Percentiles rank a stretch among this genome's conserved stretches.
Evolutionary conservation across 495 filamentous ascomycete genomes (phyloP).

Genomic region (Talaromyces proteolyticus): DNA sequence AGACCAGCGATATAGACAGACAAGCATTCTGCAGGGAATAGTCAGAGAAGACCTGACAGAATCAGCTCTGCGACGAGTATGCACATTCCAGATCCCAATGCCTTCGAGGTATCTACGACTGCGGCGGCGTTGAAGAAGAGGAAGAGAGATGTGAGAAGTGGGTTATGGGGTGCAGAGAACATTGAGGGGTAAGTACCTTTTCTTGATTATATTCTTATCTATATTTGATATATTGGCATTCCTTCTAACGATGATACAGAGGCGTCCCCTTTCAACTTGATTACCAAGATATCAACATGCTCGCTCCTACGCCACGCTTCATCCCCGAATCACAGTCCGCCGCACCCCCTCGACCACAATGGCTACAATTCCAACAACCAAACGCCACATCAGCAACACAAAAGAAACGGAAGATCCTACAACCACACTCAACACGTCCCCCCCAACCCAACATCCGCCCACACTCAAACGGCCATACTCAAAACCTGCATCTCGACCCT

Average conservation of each 20-base stretch:
- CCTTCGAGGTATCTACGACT: not conserved
- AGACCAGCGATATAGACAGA: too few relatives aligned
- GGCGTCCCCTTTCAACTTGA: not conserved
- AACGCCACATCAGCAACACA: not conserved
- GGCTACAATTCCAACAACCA: slow-evolving; percentile 3
- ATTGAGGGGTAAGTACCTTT: not conserved
- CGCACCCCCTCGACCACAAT: slow-evolving; percentile 1
- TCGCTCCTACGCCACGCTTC: not conserved
- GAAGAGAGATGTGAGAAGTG: slow-evolving; percentile 2
- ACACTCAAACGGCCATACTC: not conserved
- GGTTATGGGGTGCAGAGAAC: not conserved
- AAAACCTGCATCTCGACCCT: not conserved
- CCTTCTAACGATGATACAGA: too few relatives aligned
- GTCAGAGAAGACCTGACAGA: not conserved
- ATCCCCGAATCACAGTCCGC: not conserved
- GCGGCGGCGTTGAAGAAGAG: not conserved
- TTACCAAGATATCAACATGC: slow-evolving; percentile 6
- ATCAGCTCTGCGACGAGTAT: not conserved
- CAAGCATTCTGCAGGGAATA: too few relatives aligned
- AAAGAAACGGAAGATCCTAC: slow-evolving; percentile 1
- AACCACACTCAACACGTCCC: not conserved
- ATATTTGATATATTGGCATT: too few relatives aligned
- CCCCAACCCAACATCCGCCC: not conserved
- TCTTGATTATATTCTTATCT: not conserved
- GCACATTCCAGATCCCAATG: not conserved